Conservation (phyloP, 2,329 filamentous ascomycete species). For the Dactylellina drechsleri region DNA sequence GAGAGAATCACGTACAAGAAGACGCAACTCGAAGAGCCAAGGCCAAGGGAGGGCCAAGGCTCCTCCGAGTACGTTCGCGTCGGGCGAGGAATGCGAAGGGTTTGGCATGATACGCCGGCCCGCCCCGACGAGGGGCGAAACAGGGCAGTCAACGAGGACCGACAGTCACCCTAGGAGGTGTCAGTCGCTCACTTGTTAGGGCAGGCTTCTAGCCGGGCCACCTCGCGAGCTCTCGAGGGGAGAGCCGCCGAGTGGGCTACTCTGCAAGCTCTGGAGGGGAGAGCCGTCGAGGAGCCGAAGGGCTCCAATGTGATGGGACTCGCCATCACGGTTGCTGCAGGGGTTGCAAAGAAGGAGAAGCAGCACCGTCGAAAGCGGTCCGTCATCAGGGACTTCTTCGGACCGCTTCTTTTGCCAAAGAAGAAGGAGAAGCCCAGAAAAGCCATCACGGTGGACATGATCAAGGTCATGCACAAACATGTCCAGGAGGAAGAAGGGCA, state of each 20-base stretch:
- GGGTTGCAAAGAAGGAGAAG: slow-evolving; percentile 10
- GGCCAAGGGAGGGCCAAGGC: not conserved
- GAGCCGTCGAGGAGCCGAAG: no score
- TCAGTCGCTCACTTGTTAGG: not conserved
- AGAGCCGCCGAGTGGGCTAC: no score
- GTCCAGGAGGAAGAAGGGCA: no score
- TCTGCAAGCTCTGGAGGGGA: no score
- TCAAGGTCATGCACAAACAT: no score
- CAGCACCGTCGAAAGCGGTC: slow-evolving; percentile 28
- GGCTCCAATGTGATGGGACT: no score
- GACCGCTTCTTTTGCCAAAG: slow-evolving; percentile 3
- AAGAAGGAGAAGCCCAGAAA: not conserved
- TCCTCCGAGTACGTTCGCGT: not conserved
- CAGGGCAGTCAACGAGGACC: no score
- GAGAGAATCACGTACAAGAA: not conserved
- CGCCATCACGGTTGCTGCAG: no score
- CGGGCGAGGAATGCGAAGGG: not conserved
- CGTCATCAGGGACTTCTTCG: slow-evolving; percentile 20
- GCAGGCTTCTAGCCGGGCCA: not conserved
- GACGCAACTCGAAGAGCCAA: not conserved
- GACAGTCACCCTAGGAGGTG: not conserved
- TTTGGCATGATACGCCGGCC: not conserved
- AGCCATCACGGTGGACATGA: no score
- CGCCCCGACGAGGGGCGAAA: no score
- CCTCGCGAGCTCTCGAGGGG: no score